Evolutionary conservation across 1,284 basidiomycete species (phyloP), one percentile per base, ranked within the genome.

Genomic region (Puccinia brachypodii): DNA sequence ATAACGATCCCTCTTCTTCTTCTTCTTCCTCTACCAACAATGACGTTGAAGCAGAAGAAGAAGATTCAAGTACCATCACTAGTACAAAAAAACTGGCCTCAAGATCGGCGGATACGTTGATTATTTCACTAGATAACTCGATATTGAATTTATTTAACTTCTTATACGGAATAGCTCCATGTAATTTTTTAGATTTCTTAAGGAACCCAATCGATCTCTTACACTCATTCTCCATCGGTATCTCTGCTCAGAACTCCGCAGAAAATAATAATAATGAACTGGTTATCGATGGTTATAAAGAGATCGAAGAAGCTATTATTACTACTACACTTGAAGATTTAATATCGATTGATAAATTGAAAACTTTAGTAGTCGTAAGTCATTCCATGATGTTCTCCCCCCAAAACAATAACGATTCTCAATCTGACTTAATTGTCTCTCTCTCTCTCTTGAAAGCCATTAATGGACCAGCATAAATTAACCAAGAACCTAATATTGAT

Each of bases 101-200:
- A 14, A 13, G 28, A 31, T 13, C 58, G 58, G 9, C 58, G 28
- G 25, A 14, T 25, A 25, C 13, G 9, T 62, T 9, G 28, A n/a
- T 62, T 31, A 62, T 62, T 62, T 25, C n/a, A n/a, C n/a, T n/a
- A n/a, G n/a, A n/a, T 50, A 50, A 50, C 16, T 62, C 58, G 58
- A 25, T 58, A 22, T 58, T 75, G 6, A 47, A 74, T 22, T 56
- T 47, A 25, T 74, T 74, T 36, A 74, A 56, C 36, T 74, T 74
- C 25, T 36, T 74, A 11, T 74, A 78, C 31, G 76, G 76, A 28
- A 40, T 78, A 38, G 60, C 62, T 4, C 76, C 76, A 62, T 78
- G 58, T 33, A 66, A 78, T 38, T 78, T 78, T 25, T 3, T 78
- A 9, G 40, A 69, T 11, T 78, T 78, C 36, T 14, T 78, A 1